Evolutionary conservation across 2,329 filamentous ascomycete genomes (phyloP).

Genomic region (Graphilbum fragrans): DNA sequence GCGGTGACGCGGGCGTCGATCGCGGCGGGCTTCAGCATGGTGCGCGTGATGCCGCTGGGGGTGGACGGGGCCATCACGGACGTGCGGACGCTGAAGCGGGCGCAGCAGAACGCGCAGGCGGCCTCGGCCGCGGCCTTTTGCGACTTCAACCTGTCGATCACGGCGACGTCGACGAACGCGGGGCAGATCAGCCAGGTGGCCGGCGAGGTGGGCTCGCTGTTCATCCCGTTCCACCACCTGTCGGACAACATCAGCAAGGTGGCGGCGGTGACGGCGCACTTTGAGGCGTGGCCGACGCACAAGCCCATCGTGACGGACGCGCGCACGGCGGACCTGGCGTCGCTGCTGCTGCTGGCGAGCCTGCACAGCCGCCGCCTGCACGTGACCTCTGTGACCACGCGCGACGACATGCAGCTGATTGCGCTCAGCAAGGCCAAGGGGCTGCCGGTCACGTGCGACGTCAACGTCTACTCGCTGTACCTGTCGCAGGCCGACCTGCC

Average conservation of each 20-base stretch:
- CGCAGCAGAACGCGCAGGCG: conserved; percentile 55
- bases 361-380: conserved; percentile 69
- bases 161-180: conserved; percentile 60
- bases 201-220: conserved; percentile 64
- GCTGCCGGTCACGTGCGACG: conserved; percentile 71
- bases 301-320: conserved; percentile 76
- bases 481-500: conserved; percentile 60
- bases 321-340: conserved; percentile 70
- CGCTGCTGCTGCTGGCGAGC: conserved; percentile 64
- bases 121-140: conserved; percentile 40
- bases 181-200: conserved; percentile 63
- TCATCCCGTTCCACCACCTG: conserved; percentile 72
- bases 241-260: conserved; percentile 79
- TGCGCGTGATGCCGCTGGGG: conserved; percentile 66
- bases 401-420: conserved; percentile 68
- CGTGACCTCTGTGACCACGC: conserved; percentile 69
- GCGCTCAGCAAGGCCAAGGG: conserved; percentile 70
- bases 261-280: conserved; percentile 66
- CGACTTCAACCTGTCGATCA: conserved; percentile 71
- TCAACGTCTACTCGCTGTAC: conserved; percentile 70
- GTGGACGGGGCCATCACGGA: conserved; percentile 63
- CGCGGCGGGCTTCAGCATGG: conserved; percentile 66
- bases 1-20: conserved; percentile 61
- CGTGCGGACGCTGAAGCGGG: conserved; percentile 55
- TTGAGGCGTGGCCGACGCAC: conserved; percentile 62